These are phyloP conservation scores for Erysiphe pulchra DNA, from an alignment of 2,329 filamentous ascomycete genomes.

Conservation along the genomic window DNA sequence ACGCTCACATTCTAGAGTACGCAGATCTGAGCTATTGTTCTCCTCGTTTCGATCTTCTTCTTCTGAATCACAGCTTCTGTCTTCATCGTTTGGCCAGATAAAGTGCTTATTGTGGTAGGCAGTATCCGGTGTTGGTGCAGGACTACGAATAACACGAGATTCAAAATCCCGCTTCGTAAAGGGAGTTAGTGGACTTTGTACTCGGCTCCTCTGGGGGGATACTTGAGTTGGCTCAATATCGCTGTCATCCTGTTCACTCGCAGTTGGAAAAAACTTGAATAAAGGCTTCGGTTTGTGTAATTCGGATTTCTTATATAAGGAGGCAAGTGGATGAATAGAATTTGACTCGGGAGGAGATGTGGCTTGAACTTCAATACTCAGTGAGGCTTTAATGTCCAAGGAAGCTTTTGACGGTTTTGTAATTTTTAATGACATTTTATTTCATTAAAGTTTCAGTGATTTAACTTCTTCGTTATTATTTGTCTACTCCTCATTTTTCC, in stretches of 20 bases:
- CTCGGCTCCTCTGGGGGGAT: conserved; percentile 17
- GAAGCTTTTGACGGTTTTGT: conserved; percentile 19
- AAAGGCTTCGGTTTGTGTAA: conserved; percentile 19
- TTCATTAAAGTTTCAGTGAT: too few relatives aligned
- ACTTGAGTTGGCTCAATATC: conserved; percentile 8
- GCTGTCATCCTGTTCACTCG: conserved; percentile 21
- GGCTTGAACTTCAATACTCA: conserved; percentile 15
- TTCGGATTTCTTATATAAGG: conserved; percentile 58
- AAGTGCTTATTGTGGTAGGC: conserved; percentile 45
- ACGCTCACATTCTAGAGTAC: conserved; percentile 1
- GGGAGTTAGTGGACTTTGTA: conserved; percentile 46
- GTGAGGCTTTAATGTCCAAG: conserved; percentile 25
- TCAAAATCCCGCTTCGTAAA: conserved; percentile 60
- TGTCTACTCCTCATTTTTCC: too few relatives aligned
- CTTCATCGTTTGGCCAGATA: conserved; percentile 24
- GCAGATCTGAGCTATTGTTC: conserved; percentile 4
- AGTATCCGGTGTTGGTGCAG: conserved; percentile 85
- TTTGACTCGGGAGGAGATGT: too few relatives aligned
- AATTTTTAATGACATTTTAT: too few relatives aligned
- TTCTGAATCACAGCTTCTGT: conserved; percentile 13
- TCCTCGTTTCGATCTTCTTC: conserved; percentile 19
- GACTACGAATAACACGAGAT: conserved; percentile 51
- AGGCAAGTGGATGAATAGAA: conserved; percentile 61
- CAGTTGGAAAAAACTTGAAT: conserved; percentile 55
- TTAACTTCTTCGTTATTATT: too few relatives aligned